Base-by-base conservation (phyloP, 2,329 filamentous ascomycete species). In the Neurospora sp. region DNA sequence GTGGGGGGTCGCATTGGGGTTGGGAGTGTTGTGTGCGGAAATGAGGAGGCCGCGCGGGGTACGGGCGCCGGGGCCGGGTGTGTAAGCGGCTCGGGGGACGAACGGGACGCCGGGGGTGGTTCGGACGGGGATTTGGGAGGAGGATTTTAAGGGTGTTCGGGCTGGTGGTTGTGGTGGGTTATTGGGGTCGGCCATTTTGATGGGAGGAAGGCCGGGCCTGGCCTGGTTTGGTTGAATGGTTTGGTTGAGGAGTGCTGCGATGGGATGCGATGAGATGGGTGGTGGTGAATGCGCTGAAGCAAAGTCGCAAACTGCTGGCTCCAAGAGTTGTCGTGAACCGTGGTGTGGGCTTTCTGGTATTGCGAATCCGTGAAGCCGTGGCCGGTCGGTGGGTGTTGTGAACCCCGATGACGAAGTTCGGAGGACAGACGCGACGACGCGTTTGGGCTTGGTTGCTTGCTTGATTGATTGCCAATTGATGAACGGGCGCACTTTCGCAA, bases 1-100 rank as follows among this genome's bases (percentile, higher is more conserved):
- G 76, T 90, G 88, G 0, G 88, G 88, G 19, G 88, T 90, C 8
- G 43, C 43, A 1, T 52, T 23, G 69, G 72, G 4, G 71, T 71
- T 3, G 83, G 80, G 12, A 81, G 80, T 77, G 82, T 81, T 72
- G 77, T 78, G 66, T 79, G 84, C 1, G 85, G 86, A 40, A 11
- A 52, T 23, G 81, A 82, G 10, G 83, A 83, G 52, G 76, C 39
- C 80, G 74, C 2, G 81, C 82, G 67, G 80, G 74, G 4, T 74
- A 74, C 8, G 74, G 74, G 62, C 75, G 72, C 15, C 75, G 73
- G 15, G 52, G 52, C 52, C 52, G 3, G 52, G 52, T 12, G 52
- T 62, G 77, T 66, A 77, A 77, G 28, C 76, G 78, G 28, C 76
- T 78, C 6, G 80, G 1, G 80, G 81, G 41, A 43, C 41, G 8